phyloP scores from a whole-genome alignment of 2,329 filamentous ascomycete genomes.

The Arthrinium puccinioides region DNA sequence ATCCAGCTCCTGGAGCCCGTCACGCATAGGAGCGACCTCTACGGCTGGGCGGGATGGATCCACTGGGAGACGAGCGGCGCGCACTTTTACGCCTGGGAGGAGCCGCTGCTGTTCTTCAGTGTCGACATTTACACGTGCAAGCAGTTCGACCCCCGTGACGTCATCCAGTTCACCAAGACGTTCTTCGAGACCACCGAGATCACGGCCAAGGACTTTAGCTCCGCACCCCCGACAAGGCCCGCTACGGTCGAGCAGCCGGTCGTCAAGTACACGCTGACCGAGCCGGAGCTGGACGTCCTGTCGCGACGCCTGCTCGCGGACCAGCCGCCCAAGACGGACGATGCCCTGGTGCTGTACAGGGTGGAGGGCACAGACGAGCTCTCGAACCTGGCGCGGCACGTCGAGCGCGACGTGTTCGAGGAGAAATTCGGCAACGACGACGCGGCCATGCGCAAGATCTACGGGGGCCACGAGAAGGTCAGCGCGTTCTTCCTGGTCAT shows the following conservation, averaged over 20 bases:
- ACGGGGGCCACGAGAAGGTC: slow-evolving; percentile 5
- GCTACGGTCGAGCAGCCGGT: neutral
- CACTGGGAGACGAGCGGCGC: slow-evolving; percentile 5
- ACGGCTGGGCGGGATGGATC: slow-evolving; percentile 4
- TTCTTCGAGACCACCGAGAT: slow-evolving; percentile 1
- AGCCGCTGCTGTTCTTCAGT: slow-evolving; percentile 5
- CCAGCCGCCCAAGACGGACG: slow-evolving; percentile 5
- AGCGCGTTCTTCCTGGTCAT: slow-evolving; percentile 8
- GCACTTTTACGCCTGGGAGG: slow-evolving; percentile 4
- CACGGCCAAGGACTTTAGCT: slow-evolving; percentile 1
- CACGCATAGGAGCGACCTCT: slow-evolving; percentile 4
- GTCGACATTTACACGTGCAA: slow-evolving; percentile 6
- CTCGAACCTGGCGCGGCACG: slow-evolving; percentile 8
- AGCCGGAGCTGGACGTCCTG: slow-evolving; percentile 4
- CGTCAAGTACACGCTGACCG: slow-evolving; percentile 7
- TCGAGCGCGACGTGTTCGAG: slow-evolving; percentile 9
- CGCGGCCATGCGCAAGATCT: slow-evolving; percentile 6
- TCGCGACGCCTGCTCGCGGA: slow-evolving; percentile 5
- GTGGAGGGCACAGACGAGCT: slow-evolving; percentile 5
- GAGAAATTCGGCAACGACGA: slow-evolving; percentile 7
- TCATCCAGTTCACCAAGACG: neutral
- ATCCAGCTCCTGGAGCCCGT: slow-evolving; percentile 1
- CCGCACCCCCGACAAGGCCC: neutral
- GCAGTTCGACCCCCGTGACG: slow-evolving; percentile 2
- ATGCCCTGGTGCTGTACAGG: slow-evolving; percentile 5